Base-by-base conservation (phyloP, 257 asterid species). In the Craterostigma plantagineum region DNA sequence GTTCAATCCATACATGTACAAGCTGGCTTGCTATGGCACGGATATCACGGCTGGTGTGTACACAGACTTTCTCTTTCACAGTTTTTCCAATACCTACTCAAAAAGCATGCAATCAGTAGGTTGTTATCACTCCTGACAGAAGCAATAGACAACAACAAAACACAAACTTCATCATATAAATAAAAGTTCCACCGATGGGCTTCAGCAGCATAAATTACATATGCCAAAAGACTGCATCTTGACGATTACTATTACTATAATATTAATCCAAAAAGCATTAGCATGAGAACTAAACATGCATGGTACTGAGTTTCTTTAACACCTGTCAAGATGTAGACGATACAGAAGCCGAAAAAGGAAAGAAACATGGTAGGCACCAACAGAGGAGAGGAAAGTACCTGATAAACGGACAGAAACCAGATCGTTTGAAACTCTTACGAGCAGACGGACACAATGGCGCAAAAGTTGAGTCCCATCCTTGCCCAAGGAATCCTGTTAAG, bases 21-120 rank as follows among this genome's bases (percentile, higher is more conserved):
- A 90, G 96, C 73, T 90, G 99, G 65, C 95, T 80, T 34, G 99
- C 99, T 46, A 90, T 78, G 49, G 99, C 92, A 0, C 99, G 96
- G 57, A 90, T 90, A 67, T 90, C 99, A 54, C 99, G 96, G 70
- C 99, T 90, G 45, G 96, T 75, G 56, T 90, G 99, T 38, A 90
- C 90, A 54, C 99, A 90, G 10, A 90, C 99, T 58, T 83, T 90
- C 61, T 90, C 92, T 69, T 80, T 90, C 16, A 90, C 86, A 10
- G 99, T 90, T 76, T 77, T 90, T 33, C 99, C 99, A 48, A 90
- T 61, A 58, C 99, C 99, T 90, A 16, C 2, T 12, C 3, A 15
- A 10, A 41, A 41, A 8, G 10, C 13, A 41, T 41, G 15, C 13
- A 14, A 10, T 15, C 15, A 16, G 15, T 41, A 11, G 45, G 4